Base-by-base conservation (phyloP, 257 asterid genomes). In the Haberlea rhodopensis region DNA sequence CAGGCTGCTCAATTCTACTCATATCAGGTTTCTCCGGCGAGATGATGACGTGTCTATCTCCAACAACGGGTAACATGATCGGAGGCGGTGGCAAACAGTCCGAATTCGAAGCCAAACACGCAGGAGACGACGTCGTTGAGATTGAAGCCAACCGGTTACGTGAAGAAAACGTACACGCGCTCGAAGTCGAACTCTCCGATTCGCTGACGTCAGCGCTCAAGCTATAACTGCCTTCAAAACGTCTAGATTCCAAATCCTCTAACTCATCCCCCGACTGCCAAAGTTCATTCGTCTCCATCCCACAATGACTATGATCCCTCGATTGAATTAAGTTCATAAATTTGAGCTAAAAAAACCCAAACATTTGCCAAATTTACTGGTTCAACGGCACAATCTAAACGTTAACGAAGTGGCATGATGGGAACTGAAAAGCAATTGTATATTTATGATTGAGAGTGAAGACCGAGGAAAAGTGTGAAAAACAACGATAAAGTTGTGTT, bases 161-260 rank as follows among this genome's bases (percentile, higher is more conserved):
- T 24, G 87, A 81, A 21, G 95, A 81, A 69, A 83, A 80, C 1
- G 88, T 78, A 53, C 75, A 75, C 16, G 77, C 80, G 73, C 86
- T 82, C 20, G 89, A 84, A 18, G 78, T 75, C 59, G 85, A 85
- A 57, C 90, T 83, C 85, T 85, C 98, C 70, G 96, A 91, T 71
- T 91, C 96, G 65, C 96, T 89, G 63, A 88, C 79, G 76, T 91
- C 98, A 61, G 98, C 98, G 71, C 96, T 91, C 43, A 81, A 54
- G 73, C 91, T 84, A 73, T 91, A 91, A 77, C 86, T 58, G 63
- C 81, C 88, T 49, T 67, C 84, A 62, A 68, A 76, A 13, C 79
- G 84, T 60, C 62, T 81, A 53, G 84, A 85, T 70, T 80, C 60
- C 69, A 75, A 43, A 32, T 67, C 87, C 53, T 84, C 94, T 8